Base-by-base conservation (phyloP, 352 stramenopile species). In the Globisporangium polare region DNA sequence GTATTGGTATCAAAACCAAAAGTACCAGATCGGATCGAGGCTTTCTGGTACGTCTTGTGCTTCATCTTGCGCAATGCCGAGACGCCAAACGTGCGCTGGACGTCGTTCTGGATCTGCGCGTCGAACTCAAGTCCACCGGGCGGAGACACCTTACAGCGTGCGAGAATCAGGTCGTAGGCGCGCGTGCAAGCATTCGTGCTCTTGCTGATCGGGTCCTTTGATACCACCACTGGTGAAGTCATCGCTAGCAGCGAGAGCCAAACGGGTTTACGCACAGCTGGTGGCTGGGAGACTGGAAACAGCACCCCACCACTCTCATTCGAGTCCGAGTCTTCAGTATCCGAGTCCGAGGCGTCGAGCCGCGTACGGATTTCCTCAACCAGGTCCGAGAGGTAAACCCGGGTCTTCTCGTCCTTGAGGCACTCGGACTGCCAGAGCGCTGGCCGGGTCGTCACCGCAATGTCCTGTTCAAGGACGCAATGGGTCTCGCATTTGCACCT, bases 1-100 rank as follows among this genome's bases (percentile, higher is more conserved):
- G 47, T 18, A 2, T 20, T 39, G 2, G 33, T 41, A 39, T 24
- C 53, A 2, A 29, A 39, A 6, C 1, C 47, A 7, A 68, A 5
- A 17, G 53, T 35, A 1, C n/a, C n/a, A n/a, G n/a, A n/a, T n/a
- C n/a, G n/a, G n/a, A 35, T 52, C 22, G 43, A 50, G 43, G 43
- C 39, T 20, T 35, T 50, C 24, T 55, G 71, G 49, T 72, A 73
- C 42, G 47, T 31, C 60, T 65, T 72, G 49, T 59, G 52, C 59
- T 54, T 65, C 49, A 58, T 66, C 29, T 69, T 75, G 5, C 80
- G 77, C 33, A 85, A 54, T 2, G 77, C 75, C 39, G 83, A 88
- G 24, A 80, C 66, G 2, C 83, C 83, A 58, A 90, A 92, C 29
- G 80, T 90, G 6, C 83, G 72, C 41, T 75, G 65, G n/a, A 90